phyloP scores from a whole-genome alignment of 2,329 filamentous ascomycete genomes.

The Ascochyta lentis region DNA sequence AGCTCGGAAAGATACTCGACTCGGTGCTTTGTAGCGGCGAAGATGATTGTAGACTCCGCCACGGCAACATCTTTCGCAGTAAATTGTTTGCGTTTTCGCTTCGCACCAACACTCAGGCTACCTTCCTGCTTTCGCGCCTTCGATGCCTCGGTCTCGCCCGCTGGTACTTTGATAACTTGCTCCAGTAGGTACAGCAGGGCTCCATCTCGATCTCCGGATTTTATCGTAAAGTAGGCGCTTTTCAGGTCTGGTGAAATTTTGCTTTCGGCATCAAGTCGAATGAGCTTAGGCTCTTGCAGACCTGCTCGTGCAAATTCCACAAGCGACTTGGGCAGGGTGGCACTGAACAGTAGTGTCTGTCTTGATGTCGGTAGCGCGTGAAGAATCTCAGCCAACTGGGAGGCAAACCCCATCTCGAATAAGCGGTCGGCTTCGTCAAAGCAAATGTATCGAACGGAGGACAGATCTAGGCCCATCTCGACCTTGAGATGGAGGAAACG shows the following conservation, averaged over 20 bases:
- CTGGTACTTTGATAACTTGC: constrained; percentile 90
- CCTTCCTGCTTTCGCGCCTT: constrained; percentile 55
- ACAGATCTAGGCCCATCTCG: constrained; percentile 92
- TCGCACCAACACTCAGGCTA: constrained; percentile 63
- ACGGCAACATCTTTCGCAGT: constrained; percentile 75
- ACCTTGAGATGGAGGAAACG: constrained; percentile 96
- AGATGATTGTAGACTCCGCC: constrained; percentile 91
- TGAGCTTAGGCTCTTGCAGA: constrained; percentile 86
- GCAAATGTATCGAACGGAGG: constrained; percentile 89
- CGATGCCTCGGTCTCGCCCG: constrained; percentile 64
- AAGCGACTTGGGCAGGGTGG: constrained; percentile 89
- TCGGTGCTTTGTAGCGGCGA: constrained; percentile 94
- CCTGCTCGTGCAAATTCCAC: constrained; percentile 96
- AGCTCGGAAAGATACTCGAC: constrained; percentile 89
- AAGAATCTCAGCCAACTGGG: constrained; percentile 91
- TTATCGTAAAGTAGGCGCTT: constrained; percentile 92
- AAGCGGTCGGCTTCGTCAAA: constrained; percentile 97
- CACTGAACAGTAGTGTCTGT: constrained; percentile 94
- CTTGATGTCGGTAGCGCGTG: constrained; percentile 82
- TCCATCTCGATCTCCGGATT: constrained; percentile 91
- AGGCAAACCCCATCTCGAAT: constrained; percentile 98
- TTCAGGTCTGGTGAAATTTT: constrained; percentile 97
- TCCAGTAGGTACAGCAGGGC: constrained; percentile 87
- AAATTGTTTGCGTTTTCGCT: constrained; percentile 70
- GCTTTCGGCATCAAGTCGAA: constrained; percentile 90